These are phyloP conservation scores for Coemansia sp. DNA, from an alignment of 192 early-diverging fungal species.

Conservation along the genomic window DNA sequence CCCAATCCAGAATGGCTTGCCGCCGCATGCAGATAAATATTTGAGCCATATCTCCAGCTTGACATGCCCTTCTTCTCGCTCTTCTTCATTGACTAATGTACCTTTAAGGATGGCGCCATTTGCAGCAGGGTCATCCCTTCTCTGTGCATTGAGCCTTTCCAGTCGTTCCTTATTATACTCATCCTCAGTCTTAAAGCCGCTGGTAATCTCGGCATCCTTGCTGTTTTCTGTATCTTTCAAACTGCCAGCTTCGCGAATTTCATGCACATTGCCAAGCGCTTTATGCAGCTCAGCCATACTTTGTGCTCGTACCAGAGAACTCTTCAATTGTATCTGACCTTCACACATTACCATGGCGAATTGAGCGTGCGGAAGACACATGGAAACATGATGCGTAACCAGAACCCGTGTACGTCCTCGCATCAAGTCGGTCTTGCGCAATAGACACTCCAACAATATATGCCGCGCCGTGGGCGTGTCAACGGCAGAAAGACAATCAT, in stretches of 20 bases:
- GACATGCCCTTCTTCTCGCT: slow-evolving; percentile 72
- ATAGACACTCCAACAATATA: no score
- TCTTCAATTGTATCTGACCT: slow-evolving; percentile 58
- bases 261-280: neutral
- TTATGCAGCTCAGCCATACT: slow-evolving; percentile 12
- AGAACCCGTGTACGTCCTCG: no score
- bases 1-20: slow-evolving; percentile 59
- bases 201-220: neutral
- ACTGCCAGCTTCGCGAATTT: neutral
- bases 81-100: slow-evolving; percentile 79
- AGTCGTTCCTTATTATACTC: slow-evolving; percentile 19
- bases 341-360: slow-evolving; percentile 64
- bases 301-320: slow-evolving; percentile 54
- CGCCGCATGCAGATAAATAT: slow-evolving; percentile 70
- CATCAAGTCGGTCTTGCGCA: no score
- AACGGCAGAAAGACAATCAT: no score
- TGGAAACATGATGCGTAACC: slow-evolving; percentile 5
- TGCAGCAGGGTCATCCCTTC: slow-evolving; percentile 32
- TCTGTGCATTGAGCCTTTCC: slow-evolving; percentile 31
- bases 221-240: slow-evolving; percentile 41
- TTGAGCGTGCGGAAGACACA: slow-evolving; percentile 54
- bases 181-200: slow-evolving; percentile 22
- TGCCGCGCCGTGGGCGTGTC: no score
- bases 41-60: slow-evolving; percentile 68
- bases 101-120: slow-evolving; percentile 25